phyloP scores from a whole-genome alignment of 768 basidiomycete species.

The Podaxis sp. region DNA sequence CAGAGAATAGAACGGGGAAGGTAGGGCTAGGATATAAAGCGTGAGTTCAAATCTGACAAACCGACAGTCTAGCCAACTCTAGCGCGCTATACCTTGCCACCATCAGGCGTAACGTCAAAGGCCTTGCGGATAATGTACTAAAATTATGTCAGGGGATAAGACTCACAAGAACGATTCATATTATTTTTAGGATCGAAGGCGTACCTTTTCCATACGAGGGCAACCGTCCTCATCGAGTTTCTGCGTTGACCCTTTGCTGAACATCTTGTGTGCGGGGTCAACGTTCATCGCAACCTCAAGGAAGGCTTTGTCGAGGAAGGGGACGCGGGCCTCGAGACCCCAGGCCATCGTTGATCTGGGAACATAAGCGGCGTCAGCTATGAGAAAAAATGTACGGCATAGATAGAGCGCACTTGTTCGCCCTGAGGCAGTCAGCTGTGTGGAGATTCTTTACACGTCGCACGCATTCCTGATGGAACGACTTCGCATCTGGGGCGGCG shows the following conservation, averaged over 20 bases:
- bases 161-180: constrained; percentile 12
- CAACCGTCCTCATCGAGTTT: constrained; percentile 79
- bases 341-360: constrained; percentile 96
- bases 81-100: constrained; percentile 56
- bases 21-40: constrained; percentile 60
- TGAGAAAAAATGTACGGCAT: background rate
- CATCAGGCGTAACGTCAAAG: constrained; percentile 76
- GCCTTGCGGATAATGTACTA: constrained; percentile 96
- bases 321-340: constrained; percentile 98
- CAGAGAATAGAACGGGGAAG: constrained; percentile 93
- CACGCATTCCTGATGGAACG: constrained; percentile 95
- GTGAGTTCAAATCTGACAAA: background rate
- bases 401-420: constrained; percentile 76
- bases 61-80: background rate
- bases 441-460: constrained; percentile 97
- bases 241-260: constrained; percentile 76
- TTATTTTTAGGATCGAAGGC: constrained; percentile 1
- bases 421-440: constrained; percentile 94
- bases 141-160: background rate
- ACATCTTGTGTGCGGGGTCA: constrained; percentile 85
- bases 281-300: constrained; percentile 91
- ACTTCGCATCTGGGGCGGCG: constrained; percentile 83
- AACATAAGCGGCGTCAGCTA: constrained; percentile 1
- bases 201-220: constrained; percentile 95
- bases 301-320: constrained; percentile 97